These are phyloP conservation scores for Xylogone sp. DNA, from an alignment of 2,329 filamentous ascomycete species.

Conservation along the genomic window DNA sequence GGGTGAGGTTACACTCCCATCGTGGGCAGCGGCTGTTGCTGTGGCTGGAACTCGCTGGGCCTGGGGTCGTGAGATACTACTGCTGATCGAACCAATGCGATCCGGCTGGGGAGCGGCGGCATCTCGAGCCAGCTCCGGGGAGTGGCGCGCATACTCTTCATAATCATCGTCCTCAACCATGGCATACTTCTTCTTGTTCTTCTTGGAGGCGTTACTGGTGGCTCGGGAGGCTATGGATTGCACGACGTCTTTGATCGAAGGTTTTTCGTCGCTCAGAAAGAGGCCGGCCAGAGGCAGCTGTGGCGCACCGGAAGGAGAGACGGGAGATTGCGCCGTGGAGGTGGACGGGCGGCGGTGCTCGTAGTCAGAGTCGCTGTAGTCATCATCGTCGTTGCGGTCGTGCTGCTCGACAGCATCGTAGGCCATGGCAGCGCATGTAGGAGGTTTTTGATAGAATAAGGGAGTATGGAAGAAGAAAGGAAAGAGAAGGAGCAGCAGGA, in stretches of 20 bases:
- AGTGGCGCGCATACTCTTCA: conserved; percentile 7
- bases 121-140: neutral
- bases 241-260: neutral
- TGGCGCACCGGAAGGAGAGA: conserved; percentile 11
- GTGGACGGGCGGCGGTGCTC: conserved; percentile 1
- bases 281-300: conserved; percentile 8
- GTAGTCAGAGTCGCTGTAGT: conserved; percentile 1
- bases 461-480: neutral
- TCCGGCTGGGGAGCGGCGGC: neutral
- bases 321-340: conserved; percentile 1
- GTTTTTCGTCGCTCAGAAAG: conserved; percentile 23
- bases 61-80: conserved; percentile 12
- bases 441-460: neutral
- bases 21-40: neutral
- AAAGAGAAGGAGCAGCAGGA: no score
- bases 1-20: conserved; percentile 7
- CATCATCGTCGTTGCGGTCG: conserved; percentile 5
- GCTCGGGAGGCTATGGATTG: neutral
- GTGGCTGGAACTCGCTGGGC: conserved; percentile 15
- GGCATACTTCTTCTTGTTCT: conserved; percentile 8
- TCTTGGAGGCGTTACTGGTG: neutral
- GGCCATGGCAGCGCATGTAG: conserved; percentile 8
- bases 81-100: neutral
- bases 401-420: conserved; percentile 10
- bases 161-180: conserved; percentile 17